Base-by-base conservation (phyloP, 192 early-diverging fungal genomes). In the Coemansia sp. region DNA sequence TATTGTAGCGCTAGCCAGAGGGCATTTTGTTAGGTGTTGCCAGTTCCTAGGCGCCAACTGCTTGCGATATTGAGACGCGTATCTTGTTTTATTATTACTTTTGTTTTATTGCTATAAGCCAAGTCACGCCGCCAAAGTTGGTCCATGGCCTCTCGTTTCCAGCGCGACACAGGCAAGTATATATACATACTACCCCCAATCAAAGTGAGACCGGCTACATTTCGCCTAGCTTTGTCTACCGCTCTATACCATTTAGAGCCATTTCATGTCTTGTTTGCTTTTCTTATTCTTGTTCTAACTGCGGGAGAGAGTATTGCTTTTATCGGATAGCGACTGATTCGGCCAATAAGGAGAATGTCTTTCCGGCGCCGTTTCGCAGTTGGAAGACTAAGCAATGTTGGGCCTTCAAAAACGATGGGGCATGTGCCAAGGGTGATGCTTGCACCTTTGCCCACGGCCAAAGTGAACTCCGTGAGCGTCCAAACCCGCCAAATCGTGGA, bases 381-480 rank as follows among this genome's bases (percentile, higher is more conserved):
- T 83, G 72, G 56, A 83, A 83, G 22, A 83, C 81, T 15, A 53
- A 61, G 12, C 22, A 75, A 15, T 83, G 80, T 56, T 64, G 36
- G 7, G 38, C 69, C 17, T 78, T 72, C n/a, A 42, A 15, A 0
- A n/a, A 50, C 12, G 29, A 15, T 5, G 64, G 60, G 1, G 0
- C 2, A 17, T 83, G 80, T 42, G 40, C 46, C 19, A 71, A 74
- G 38, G 76, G 70, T 0, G 42, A 41, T 40, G 44, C 24, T 1
- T 83, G 80, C 55, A 50, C 46, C 11, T 83, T 83, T 61, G 81
- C 81, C 1, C 81, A 83, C 13, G 81, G 76, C 3, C 4, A 5
- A 11, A 46, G 22, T 0, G 81, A 83, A 1, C 60, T 82, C 5
- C 62, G 75, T 9, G 13, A 31, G 7, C 60, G 80, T 4, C 36